Evolutionary conservation across 2,329 filamentous ascomycete species (phyloP), one percentile per base, ranked within the genome.

Genomic region (Penicillium sp.): DNA sequence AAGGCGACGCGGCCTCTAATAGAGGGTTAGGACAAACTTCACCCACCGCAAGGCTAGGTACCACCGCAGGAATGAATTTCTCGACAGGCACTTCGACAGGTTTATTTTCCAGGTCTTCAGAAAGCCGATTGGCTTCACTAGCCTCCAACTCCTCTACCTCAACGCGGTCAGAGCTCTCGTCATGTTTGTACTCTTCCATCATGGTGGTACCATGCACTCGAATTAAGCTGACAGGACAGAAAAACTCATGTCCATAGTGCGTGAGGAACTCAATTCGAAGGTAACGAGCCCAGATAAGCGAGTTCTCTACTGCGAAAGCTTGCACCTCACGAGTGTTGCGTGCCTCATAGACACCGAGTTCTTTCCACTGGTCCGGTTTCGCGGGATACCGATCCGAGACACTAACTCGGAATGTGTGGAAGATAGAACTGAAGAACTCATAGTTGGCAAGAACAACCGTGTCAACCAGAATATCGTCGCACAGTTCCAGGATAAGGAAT

Each of bases 391-490:
- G 86, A 75, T 97, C 94, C 55, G 92, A 95, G 46, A 97, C 93
- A 69, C 90, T 95, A 63, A 97, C 86, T 49, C 89, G 84, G 72
- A 99, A 97, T 46, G 87, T 89, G 50, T 91, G 88, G 65, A 97
- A 89, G 82, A 96, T 97, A 69, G 91, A 97, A 52, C 91, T 96
- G 79, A 99, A 99, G 78, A 99, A 99, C 72, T 99, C 94, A 66
- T 95, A 99, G 71, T 99, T 99, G 58, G 93, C 94, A 51, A 99
- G 81, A n/a, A 97, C 94, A 39, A 99, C 81, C 0, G 94, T 99
- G 70, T 99, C 94, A 55, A 99, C 89, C 42, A 96, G 81, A 42
- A 87, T 88, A 62, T 86, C 83, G 64, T 96, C 91, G 72, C 91
- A 97, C 31, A 99, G 80, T 75, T 99, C 94, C 57, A 99, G 85